These are phyloP conservation scores for Butyriboletus loyo DNA, from an alignment of 768 basidiomycete species.

Conservation along the genomic window DNA sequence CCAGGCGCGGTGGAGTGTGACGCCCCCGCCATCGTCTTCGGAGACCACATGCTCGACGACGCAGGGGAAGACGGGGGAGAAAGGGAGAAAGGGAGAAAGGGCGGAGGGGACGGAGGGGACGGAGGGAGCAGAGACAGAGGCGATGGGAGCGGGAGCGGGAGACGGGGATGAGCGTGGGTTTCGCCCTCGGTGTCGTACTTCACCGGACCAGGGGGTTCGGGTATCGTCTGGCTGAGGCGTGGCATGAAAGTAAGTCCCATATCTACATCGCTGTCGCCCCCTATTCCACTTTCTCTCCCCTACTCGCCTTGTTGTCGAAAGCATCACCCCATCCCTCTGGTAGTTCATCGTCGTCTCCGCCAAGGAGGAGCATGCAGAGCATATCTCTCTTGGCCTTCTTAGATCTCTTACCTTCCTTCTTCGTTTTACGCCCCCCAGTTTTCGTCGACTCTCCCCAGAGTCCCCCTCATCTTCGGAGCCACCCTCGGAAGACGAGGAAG, in stretches of 20 bases:
- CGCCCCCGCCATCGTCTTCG: too few species aligned
- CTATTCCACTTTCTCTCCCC: constrained; percentile 1
- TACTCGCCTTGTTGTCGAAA: constrained; percentile 22
- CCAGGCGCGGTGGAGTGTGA: too few species aligned
- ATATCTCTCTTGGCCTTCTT: constrained; percentile 57
- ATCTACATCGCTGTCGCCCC: constrained; percentile 53
- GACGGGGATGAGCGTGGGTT: too few species aligned
- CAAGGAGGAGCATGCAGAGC: constrained; percentile 74
- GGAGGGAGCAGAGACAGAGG: too few species aligned
- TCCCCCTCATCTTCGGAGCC: constrained; percentile 38
- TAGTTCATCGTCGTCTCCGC: constrained; percentile 59
- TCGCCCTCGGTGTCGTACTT: neutral
- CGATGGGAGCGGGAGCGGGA: too few species aligned
- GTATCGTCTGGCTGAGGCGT: constrained; percentile 57
- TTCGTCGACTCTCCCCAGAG: neutral
- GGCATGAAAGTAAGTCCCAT: constrained; percentile 97
- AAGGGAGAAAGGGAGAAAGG: too few species aligned
- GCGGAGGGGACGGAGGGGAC: too few species aligned
- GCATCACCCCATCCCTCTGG: constrained; percentile 82
- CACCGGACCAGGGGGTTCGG: neutral
- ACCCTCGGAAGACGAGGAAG: constrained; percentile 62
- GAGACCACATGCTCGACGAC: too few species aligned
- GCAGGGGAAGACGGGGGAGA: too few species aligned
- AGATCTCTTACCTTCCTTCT: constrained; percentile 19
- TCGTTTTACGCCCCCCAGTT: constrained; percentile 8